phyloP scores from a whole-genome alignment of 208 protist genomes.

The Crithidia mellificae region DNA sequence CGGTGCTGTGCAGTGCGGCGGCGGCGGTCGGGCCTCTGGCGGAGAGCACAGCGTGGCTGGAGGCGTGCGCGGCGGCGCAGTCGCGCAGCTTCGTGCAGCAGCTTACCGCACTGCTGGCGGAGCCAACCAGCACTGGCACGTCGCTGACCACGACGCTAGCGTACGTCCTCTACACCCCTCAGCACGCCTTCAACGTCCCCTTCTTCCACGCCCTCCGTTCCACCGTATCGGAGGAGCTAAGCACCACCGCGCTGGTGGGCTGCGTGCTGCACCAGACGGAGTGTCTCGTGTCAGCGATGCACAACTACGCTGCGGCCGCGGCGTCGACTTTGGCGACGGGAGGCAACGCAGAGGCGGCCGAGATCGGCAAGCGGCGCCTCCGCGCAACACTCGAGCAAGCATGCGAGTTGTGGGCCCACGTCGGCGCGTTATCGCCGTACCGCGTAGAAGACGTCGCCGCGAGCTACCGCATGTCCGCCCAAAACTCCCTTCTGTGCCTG shows the following conservation, averaged over 20 bases:
- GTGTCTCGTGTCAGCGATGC: constrained; percentile 51
- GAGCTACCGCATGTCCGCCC: constrained; percentile 40
- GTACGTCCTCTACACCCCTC: constrained; percentile 22
- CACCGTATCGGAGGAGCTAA: constrained; percentile 35
- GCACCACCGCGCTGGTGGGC: constrained; percentile 31
- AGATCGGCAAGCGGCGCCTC: constrained; percentile 25
- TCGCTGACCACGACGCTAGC: constrained; percentile 18
- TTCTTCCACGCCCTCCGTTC: constrained; percentile 19
- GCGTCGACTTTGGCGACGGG: constrained; percentile 14
- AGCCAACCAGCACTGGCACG: constrained; percentile 1
- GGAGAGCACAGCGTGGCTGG: constrained; percentile 45
- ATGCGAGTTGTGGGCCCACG: constrained; percentile 38
- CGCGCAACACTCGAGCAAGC: constrained; percentile 12
- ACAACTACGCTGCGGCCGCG: constrained; percentile 66
- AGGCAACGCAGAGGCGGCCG: constrained; percentile 5
- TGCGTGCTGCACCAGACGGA: constrained; percentile 61
- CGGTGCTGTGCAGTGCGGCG: constrained; percentile 35
- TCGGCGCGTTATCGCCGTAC: constrained; percentile 56
- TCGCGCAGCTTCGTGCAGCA: constrained; percentile 1
- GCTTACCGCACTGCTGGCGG: constrained; percentile 3
- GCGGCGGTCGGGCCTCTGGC: constrained; percentile 34
- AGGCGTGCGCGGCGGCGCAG: constrained; percentile 29
- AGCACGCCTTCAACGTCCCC: constrained; percentile 2
- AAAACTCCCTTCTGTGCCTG: constrained; percentile 21
- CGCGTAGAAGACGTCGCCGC: constrained; percentile 40